Evolutionary conservation across 2,329 filamentous ascomycete species (phyloP), one percentile per base, ranked within the genome.

Genomic region (Trichoderma simmonsii): DNA sequence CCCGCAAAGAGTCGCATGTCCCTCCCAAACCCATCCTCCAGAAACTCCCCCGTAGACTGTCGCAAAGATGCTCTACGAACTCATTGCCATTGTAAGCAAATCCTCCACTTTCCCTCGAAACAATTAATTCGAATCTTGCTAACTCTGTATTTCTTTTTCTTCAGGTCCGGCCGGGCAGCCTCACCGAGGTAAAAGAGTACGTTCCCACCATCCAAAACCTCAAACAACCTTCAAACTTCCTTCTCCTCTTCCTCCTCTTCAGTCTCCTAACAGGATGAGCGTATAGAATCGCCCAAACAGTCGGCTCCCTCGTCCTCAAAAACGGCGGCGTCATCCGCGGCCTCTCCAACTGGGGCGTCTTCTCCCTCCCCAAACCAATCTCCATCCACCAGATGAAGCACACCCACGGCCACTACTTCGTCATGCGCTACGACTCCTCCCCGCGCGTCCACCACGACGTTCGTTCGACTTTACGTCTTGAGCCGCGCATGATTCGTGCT

Each of bases 151-250:
- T 18, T 24, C 5, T 12, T 12, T 56, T 62, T 59, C 24, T 63
- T 21, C 80, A 98, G 96, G 94, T 97, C 85, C 95, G 96, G 80
- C 93, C 94, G 77, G 93, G 93, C 87, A 95, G 90, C 84, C 85
- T 98, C 80, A 86, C 87, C 80, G 95, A 98, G 87, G 95, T 98
- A 79, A 97, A 95, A 90, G 95, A 98, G 94, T 98, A 90, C 77
- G 88, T n/a, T n/a, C n/a, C n/a, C n/a, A n/a, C n/a, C n/a, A n/a
- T n/a, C n/a, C n/a, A 11, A 57, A 34, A 18, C n/a, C 24, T 32
- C 7, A n/a, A 43, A 43, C 8, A 39, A 26, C 26, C 71, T 4
- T 21, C n/a, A 39, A 43, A 43, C 8, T 4, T 48, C 43, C 62
- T 61, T 70, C 54, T 34, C 30, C n/a, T 8, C 72, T 43, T 18